Conservation (phyloP, 2,329 filamentous ascomycete genomes). For the Westerdykella aurantiaca region DNA sequence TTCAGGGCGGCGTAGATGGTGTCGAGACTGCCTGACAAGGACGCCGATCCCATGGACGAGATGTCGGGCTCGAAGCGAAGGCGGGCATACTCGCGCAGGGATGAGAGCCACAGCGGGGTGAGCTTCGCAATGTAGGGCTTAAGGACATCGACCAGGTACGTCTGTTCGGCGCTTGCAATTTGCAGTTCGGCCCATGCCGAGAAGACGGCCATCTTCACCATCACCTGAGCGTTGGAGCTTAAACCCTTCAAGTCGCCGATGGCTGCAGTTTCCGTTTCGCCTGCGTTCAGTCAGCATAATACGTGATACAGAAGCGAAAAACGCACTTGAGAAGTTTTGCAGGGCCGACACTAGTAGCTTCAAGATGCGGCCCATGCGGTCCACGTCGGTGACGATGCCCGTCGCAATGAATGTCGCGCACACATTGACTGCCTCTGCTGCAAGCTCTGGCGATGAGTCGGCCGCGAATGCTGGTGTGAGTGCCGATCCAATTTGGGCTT, state of each 20-base stretch:
- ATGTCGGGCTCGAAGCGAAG: constrained; percentile 96
- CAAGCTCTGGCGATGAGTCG: constrained; percentile 92
- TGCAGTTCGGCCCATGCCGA: constrained; percentile 97
- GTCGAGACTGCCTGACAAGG: constrained; percentile 78
- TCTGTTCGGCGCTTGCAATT: constrained; percentile 87
- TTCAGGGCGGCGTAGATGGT: constrained; percentile 94
- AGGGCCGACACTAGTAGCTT: constrained; percentile 87
- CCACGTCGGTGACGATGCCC: constrained; percentile 93
- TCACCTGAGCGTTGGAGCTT: constrained; percentile 92
- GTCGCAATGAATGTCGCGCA: constrained; percentile 98
- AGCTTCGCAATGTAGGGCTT: constrained; percentile 84
- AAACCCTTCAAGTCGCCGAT: constrained; percentile 91
- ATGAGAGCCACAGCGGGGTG: constrained; percentile 90
- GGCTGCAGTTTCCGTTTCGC: constrained; percentile 69
- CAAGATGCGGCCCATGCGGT: constrained; percentile 96
- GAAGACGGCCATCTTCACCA: constrained; percentile 97
- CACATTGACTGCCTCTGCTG: constrained; percentile 92
- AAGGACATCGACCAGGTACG: constrained; percentile 80
- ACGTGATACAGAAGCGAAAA: background rate
- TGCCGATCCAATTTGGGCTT: constrained; percentile 95
- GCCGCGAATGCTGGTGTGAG: constrained; percentile 92
- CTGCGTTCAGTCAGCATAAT: constrained; percentile 25
- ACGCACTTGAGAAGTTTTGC: constrained; percentile 75
- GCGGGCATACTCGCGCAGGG: constrained; percentile 85
- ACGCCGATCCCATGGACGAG: constrained; percentile 77